A percentile compares a stretch with the other conserved stretches of the same genome.
These are phyloP conservation scores for Yamadazyma scolyti DNA, from an alignment of 805 yeast species.

Conservation along the genomic window DNA sequence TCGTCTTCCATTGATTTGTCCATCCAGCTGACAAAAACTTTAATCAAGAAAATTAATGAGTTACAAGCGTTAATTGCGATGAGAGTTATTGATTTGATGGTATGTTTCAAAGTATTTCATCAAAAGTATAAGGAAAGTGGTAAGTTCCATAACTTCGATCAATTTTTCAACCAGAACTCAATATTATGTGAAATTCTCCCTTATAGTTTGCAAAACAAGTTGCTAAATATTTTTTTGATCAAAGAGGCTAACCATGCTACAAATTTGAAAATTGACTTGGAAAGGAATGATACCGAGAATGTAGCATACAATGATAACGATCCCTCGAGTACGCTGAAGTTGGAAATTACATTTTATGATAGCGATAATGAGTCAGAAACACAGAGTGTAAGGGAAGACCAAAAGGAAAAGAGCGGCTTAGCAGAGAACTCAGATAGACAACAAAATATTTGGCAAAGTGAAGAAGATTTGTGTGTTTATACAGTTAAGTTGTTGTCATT, in stretches of 20 bases:
- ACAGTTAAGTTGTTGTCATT: constrained; percentile 38
- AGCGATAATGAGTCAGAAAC: too few relatives aligned
- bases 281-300: constrained; percentile 51
- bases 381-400: too few relatives aligned
- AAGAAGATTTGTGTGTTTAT: constrained; percentile 38
- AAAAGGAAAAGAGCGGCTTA: constrained; percentile 1
- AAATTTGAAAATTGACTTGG: constrained; percentile 34
- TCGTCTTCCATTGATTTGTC: constrained; percentile 1
- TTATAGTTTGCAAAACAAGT: constrained; percentile 20
- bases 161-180: constrained; percentile 22
- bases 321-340: too few relatives aligned
- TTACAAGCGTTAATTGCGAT: constrained; percentile 4
- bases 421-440: constrained; percentile 7
- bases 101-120: constrained; percentile 31
- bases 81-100: constrained; percentile 28
- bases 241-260: constrained; percentile 47
- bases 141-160: constrained; percentile 28
- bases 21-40: constrained; percentile 1
- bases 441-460: constrained; percentile 30
- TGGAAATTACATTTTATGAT: too few relatives aligned
- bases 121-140: constrained; percentile 23
- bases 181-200: constrained; percentile 24
- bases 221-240: constrained; percentile 43
- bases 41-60: constrained; percentile 2
- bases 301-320: constrained; percentile 29